Percentiles rank a stretch among this genome's conserved stretches.
phyloP scores from a whole-genome alignment of 2,329 filamentous ascomycete genomes.

The Botrytis pseudocinerea region DNA sequence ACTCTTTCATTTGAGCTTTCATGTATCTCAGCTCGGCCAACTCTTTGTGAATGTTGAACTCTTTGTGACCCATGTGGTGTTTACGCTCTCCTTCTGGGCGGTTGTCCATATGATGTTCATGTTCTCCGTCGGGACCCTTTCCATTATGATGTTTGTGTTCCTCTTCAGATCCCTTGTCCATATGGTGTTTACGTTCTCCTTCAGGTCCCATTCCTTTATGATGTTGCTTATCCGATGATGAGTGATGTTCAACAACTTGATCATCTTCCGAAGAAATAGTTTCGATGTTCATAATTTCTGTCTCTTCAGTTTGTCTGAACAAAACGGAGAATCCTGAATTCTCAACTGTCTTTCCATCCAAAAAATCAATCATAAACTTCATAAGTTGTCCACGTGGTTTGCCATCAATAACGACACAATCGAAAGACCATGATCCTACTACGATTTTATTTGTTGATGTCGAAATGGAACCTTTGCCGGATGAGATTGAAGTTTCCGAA shows the following conservation, averaged over 20 bases:
- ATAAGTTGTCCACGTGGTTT: conserved; percentile 48
- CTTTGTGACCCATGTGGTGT: neutral
- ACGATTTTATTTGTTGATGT: conserved; percentile 45
- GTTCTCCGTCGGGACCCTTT: too few species aligned
- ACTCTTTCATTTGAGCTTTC: conserved; percentile 45
- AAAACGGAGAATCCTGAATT: conserved; percentile 46
- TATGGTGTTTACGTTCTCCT: neutral
- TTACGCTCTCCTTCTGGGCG: neutral
- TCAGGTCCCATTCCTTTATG: conserved; percentile 16
- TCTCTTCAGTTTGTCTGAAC: conserved; percentile 49
- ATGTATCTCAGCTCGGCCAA: conserved; percentile 49
- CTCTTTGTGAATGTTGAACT: conserved; percentile 45
- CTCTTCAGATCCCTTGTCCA: neutral
- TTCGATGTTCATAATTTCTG: conserved; percentile 48
- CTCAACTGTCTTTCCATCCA: conserved; percentile 46
- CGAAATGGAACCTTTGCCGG: conserved; percentile 47
- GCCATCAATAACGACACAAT: conserved; percentile 47
- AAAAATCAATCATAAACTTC: conserved; percentile 46
- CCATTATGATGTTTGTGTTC: neutral
- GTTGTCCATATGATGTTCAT: neutral
- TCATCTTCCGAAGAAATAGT: conserved; percentile 42
- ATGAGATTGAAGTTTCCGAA: conserved; percentile 20
- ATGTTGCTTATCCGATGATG: conserved; percentile 24
- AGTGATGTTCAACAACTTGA: conserved; percentile 29
- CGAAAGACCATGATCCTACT: conserved; percentile 50